Evolutionary conservation across 2,329 filamentous ascomycete genomes (phyloP).

Genomic region (Teratosphaeria destructans): DNA sequence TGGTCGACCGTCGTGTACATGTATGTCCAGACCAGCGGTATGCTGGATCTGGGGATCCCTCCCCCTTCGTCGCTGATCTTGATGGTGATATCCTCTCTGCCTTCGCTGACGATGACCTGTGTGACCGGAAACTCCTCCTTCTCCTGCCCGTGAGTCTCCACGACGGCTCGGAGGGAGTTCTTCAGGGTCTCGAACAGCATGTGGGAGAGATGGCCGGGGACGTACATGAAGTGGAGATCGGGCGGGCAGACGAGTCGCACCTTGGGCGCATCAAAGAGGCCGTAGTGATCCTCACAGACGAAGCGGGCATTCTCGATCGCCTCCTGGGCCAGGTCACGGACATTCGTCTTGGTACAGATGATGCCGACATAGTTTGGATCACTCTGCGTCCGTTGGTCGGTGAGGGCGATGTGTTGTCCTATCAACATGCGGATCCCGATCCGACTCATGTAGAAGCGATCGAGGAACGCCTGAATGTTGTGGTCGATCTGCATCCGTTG

Average conservation of each 20-base stretch:
- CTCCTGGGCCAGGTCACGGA: conserved; percentile 86
- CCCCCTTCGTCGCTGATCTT: conserved; percentile 96
- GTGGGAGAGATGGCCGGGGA: conserved; percentile 94
- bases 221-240: conserved; percentile 92
- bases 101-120: conserved; percentile 94
- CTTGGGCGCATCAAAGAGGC: conserved; percentile 90
- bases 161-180: conserved; percentile 92
- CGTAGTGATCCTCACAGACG: conserved; percentile 97
- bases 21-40: conserved; percentile 98
- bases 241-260: conserved; percentile 93
- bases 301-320: conserved; percentile 99
- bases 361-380: conserved; percentile 96
- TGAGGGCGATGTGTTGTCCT: conserved; percentile 93
- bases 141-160: conserved; percentile 88
- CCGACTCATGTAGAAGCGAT: conserved; percentile 99
- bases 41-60: conserved; percentile 83
- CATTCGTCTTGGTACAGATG: conserved; percentile 97
- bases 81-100: conserved; percentile 97
- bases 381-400: conserved; percentile 78
- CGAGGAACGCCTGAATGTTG: conserved; percentile 93
- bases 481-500: conserved; percentile 98
- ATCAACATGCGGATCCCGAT: conserved; percentile 99
- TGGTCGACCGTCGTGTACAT: conserved; percentile 99
- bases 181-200: conserved; percentile 99
- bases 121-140: conserved; percentile 94